Evolutionary conservation across 192 early-diverging fungal genomes (phyloP).

Genomic region (Mortierella alpina): DNA sequence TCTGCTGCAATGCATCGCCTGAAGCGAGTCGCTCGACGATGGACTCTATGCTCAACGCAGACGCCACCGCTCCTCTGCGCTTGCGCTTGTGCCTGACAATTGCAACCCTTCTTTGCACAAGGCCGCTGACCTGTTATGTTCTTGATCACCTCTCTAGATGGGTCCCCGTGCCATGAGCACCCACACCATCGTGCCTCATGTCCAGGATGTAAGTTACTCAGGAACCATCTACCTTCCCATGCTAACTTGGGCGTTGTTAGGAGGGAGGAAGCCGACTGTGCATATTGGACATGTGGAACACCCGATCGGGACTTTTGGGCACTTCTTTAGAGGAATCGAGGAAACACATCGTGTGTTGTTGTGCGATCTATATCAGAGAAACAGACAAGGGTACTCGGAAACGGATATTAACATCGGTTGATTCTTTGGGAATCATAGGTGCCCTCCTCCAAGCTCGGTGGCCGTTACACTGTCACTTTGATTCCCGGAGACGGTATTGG

Average conservation of each 20-base stretch:
- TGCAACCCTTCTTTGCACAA: neutral
- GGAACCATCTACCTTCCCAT: neutral
- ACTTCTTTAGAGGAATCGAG: neutral
- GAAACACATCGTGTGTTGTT: neutral
- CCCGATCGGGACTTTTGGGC: neutral
- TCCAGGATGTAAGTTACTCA: constrained; percentile 49
- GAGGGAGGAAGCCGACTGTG: neutral
- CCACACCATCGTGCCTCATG: constrained; percentile 37
- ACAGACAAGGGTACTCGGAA: neutral
- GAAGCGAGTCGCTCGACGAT: neutral
- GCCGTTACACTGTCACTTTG: constrained; percentile 94
- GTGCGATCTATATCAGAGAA: neutral
- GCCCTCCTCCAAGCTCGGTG: constrained; percentile 82
- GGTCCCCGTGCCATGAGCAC: constrained; percentile 56
- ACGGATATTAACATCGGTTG: neutral
- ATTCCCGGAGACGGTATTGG: constrained; percentile 99
- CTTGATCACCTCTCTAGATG: constrained; percentile 20
- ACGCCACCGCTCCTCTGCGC: neutral
- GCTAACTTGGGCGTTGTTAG: neutral
- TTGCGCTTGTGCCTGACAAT: neutral
- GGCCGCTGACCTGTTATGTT: neutral
- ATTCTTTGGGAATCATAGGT: constrained; percentile 29
- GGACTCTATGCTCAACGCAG: neutral
- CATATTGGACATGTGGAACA: neutral
- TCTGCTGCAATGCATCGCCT: neutral